Evolutionary conservation across 2,329 filamentous ascomycete species (phyloP), one percentile per base, ranked within the genome.

Genomic region (Paecilomyces dactylethromorphus): DNA sequence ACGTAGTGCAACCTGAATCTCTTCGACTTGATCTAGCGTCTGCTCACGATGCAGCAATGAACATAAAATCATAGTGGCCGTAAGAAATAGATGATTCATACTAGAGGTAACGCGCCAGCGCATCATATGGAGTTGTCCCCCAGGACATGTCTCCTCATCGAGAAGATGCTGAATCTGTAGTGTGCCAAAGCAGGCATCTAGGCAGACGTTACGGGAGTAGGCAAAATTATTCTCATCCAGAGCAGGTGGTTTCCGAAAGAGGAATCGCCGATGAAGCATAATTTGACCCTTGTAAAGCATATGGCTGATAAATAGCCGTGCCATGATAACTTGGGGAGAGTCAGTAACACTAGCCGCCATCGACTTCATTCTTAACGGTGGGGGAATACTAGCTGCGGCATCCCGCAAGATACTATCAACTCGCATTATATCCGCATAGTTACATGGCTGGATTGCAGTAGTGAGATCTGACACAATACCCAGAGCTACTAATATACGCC

Each of bases 61-160:
- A 60, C 82, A 86, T 3, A 87, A 63, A 1, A 87, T 76, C 78
- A 84, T 83, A 54, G 81, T 80, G 0, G 84, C 84, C 0, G 86
- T 76, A 53, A 87, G 72, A 56, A 84, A 87, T 64, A 86, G 83
- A 62, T 87, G 84, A 54, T 84, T 79, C 18, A 81, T 79, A 3
- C 86, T 69, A 1, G 81, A 82, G 1, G 79, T 81, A 21, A 85
- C 69, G 61, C 85, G 84, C 83, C 84, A 87, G 3, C 78, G 78
- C 53, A 81, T 78, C 53, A 74, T 72, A 61, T 76, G 72, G 11
- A 87, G 74, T 53, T 82, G 72, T 3, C 80, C 81, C 1, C 82
- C 83, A 0, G 82, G 81, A 54, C 77, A 76, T 4, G 58, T 53
- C 24, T 59, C 54, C 21, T 59, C 54, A 45, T 59, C 39, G 18